Evolutionary conservation across 495 filamentous ascomycete genomes (phyloP).

Genomic region (Annulohypoxylon maeteangense): DNA sequence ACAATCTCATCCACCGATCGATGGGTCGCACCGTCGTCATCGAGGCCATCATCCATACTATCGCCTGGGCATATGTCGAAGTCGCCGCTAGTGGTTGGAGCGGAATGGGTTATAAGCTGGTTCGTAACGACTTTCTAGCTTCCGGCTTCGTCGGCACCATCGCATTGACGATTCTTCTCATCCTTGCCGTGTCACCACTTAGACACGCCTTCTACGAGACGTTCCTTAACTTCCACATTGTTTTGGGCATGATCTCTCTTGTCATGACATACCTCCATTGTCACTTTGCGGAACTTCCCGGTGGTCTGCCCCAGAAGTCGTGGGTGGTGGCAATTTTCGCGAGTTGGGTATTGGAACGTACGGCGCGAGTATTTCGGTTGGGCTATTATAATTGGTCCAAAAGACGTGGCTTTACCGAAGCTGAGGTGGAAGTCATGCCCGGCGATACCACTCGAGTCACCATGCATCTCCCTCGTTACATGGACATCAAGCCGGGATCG

Average conservation of each 20-base stretch:
- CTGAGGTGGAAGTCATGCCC: conserved; percentile 78
- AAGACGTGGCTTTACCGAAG: conserved; percentile 70
- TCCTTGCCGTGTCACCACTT: conserved; percentile 76
- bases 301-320: conserved; percentile 69
- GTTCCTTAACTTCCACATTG: conserved; percentile 86
- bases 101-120: conserved; percentile 60
- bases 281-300: conserved; percentile 49
- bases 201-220: conserved; percentile 97
- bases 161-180: conserved; percentile 66
- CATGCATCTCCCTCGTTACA: conserved; percentile 77
- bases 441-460: conserved; percentile 87
- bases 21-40: conserved; percentile 82
- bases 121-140: conserved; percentile 65
- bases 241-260: conserved; percentile 69
- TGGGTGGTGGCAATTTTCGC: conserved; percentile 75
- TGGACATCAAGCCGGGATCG: conserved; percentile 82
- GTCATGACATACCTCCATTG: conserved; percentile 77
- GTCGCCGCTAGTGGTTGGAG: conserved; percentile 73
- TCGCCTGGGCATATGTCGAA: conserved; percentile 77
- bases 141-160: conserved; percentile 63
- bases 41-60: conserved; percentile 74
- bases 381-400: conserved; percentile 73
- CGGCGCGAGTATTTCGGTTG: conserved; percentile 73
- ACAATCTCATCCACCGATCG: conserved; percentile 89
- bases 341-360: conserved; percentile 82